Percentiles rank a stretch among this genome's conserved stretches.
These are phyloP conservation scores for Candida sp. DNA, from an alignment of 1,139 yeast genomes.

Conservation along the genomic window DNA sequence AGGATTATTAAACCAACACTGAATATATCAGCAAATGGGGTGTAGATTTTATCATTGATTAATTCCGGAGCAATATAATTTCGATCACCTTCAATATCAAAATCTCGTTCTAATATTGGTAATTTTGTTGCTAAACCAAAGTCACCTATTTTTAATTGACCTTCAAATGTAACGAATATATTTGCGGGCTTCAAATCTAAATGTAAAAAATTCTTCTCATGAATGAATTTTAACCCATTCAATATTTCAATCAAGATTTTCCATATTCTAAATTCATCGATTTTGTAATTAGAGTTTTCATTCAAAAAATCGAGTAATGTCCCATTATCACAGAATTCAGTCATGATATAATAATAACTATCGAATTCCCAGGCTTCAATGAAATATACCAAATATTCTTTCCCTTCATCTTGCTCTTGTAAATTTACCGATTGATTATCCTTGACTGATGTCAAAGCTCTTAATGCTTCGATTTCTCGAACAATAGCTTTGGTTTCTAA, in stretches of 20 bases:
- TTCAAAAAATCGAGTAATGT: constrained; percentile 76
- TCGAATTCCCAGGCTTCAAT: constrained; percentile 85
- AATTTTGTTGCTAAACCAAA: constrained; percentile 59
- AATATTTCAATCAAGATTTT: constrained; percentile 83
- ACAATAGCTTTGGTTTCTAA: constrained; percentile 32
- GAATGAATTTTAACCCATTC: constrained; percentile 79
- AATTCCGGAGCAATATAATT: constrained; percentile 98
- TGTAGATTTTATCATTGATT: constrained; percentile 75
- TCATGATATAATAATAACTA: constrained; percentile 82
- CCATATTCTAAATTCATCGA: constrained; percentile 99
- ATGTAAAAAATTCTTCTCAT: constrained; percentile 72
- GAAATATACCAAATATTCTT: constrained; percentile 74
- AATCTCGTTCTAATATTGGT: constrained; percentile 52
- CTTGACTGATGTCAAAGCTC: constrained; percentile 39
- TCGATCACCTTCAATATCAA: constrained; percentile 96
- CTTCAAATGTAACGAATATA: constrained; percentile 91
- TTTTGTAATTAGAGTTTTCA: constrained; percentile 66
- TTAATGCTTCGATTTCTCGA: constrained; percentile 43
- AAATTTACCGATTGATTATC: constrained; percentile 32
- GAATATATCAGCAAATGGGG: constrained; percentile 92
- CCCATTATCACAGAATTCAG: constrained; percentile 95
- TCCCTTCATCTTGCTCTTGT: constrained; percentile 67
- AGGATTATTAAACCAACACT: constrained; percentile 89
- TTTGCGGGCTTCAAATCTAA: constrained; percentile 94
- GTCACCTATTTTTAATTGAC: constrained; percentile 82